Conservation (phyloP, 2,329 filamentous ascomycete species). For the Phialophora verrucosa region DNA sequence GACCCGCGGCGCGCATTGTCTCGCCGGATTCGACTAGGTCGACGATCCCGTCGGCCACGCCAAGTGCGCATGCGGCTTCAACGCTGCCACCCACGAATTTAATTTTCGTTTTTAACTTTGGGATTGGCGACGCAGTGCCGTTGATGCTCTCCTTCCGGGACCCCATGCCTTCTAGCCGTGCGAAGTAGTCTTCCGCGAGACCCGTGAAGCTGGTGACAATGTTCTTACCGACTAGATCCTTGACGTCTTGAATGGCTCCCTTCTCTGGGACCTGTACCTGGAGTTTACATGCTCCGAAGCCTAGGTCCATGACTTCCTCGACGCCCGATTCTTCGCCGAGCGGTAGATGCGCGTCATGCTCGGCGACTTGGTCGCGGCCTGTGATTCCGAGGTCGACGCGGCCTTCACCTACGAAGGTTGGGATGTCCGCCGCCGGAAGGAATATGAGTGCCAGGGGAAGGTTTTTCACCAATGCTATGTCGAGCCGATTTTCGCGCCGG, state of each 20-base stretch:
- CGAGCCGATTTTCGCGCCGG: slow-evolving; percentile 88
- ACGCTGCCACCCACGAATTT: slow-evolving; percentile 96
- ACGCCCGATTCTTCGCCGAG: slow-evolving; percentile 62
- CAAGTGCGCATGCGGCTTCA: slow-evolving; percentile 92
- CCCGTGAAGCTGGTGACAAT: slow-evolving; percentile 95
- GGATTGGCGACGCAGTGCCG: slow-evolving; percentile 44
- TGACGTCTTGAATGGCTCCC: slow-evolving; percentile 70
- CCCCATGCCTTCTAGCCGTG: slow-evolving; percentile 67
- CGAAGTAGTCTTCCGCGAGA: slow-evolving; percentile 82
- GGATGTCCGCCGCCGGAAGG: slow-evolving; percentile 95
- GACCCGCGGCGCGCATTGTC: slow-evolving; percentile 94
- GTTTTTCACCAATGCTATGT: slow-evolving; percentile 98
- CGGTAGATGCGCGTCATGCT: slow-evolving; percentile 71
- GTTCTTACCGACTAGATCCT: slow-evolving; percentile 86
- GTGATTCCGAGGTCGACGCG: slow-evolving; percentile 94
- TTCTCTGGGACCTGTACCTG: slow-evolving; percentile 97
- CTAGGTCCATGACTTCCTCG: slow-evolving; percentile 86
- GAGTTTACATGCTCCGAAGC: slow-evolving; percentile 87
- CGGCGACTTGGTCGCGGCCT: slow-evolving; percentile 87
- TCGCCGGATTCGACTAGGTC: slow-evolving; percentile 98
- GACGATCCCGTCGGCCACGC: slow-evolving; percentile 95
- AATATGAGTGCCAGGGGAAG: slow-evolving; percentile 94
- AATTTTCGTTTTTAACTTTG: slow-evolving; percentile 81
- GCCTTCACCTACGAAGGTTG: slow-evolving; percentile 94
- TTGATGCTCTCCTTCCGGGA: slow-evolving; percentile 45